Evolutionary conservation across 2,329 filamentous ascomycete species (phyloP).

Genomic region (Albophoma yamanashiensis): DNA sequence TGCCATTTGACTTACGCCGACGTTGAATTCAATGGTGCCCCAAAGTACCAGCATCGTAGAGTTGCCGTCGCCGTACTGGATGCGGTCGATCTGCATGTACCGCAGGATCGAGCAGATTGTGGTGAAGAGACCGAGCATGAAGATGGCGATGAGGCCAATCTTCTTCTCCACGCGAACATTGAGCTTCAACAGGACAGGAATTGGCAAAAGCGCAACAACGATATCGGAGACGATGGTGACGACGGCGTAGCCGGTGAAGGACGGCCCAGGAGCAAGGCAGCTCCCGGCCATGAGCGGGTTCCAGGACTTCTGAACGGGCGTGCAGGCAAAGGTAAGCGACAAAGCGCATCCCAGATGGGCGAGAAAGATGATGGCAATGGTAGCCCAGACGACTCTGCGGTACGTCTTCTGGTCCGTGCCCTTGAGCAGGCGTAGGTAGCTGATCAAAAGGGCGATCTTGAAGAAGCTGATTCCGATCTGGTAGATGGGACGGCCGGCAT

Average conservation of each 20-base stretch:
- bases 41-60: conserved; percentile 46
- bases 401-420: conserved; percentile 35
- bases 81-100: conserved; percentile 37
- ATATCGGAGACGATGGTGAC: conserved; percentile 41
- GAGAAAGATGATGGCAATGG: conserved; percentile 30
- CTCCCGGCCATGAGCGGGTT: conserved; percentile 25
- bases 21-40: conserved; percentile 47
- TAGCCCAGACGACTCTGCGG: conserved; percentile 30
- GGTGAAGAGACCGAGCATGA: conserved; percentile 42
- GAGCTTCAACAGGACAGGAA: conserved; percentile 36
- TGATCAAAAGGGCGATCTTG: conserved; percentile 42
- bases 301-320: conserved; percentile 37
- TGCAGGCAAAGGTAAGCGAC: conserved; percentile 38
- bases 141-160: conserved; percentile 37
- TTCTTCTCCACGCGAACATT: conserved; percentile 39
- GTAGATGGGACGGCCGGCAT: conserved; percentile 41
- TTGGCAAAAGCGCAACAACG: conserved; percentile 36
- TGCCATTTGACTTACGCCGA: conserved; percentile 30
- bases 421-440: conserved; percentile 38
- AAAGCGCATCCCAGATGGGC: conserved; percentile 38
- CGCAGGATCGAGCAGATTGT: conserved; percentile 43
- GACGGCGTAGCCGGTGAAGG: conserved; percentile 39
- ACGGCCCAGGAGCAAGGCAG: conserved; percentile 34
- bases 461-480: conserved; percentile 45
- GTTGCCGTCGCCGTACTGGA: conserved; percentile 39